A percentile compares a stretch with the other conserved stretches of the same genome.
These are phyloP conservation scores for Backusella morwellensis DNA, from an alignment of 192 early-diverging fungal species.

Conservation along the genomic window DNA sequence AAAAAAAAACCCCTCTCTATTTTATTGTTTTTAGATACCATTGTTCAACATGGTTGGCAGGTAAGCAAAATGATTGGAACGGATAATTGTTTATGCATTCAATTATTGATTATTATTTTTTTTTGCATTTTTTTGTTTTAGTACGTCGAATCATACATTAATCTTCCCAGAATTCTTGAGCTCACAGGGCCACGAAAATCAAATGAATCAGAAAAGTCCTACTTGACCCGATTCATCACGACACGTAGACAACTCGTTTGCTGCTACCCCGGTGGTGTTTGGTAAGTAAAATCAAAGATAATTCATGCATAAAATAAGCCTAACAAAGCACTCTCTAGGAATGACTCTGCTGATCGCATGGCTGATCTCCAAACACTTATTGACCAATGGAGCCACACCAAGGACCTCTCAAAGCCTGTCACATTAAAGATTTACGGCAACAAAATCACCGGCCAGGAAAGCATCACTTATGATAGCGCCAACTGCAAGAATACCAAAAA, in stretches of 20 bases:
- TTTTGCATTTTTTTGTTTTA: constrained; percentile 3
- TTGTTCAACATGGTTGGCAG: constrained; percentile 42
- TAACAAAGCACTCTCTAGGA: background rate
- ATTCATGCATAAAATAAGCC: background rate
- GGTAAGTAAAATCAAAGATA: constrained; percentile 1
- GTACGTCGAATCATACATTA: constrained; percentile 35
- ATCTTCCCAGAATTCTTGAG: constrained; percentile 27
- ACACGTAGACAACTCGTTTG: constrained; percentile 36
- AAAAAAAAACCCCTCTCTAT: background rate
- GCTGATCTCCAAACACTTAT: constrained; percentile 28
- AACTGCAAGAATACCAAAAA: constrained; percentile 8
- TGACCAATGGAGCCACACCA: constrained; percentile 20
- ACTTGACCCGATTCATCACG: constrained; percentile 27
- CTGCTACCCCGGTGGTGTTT: constrained; percentile 30
- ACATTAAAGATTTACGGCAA: constrained; percentile 17
- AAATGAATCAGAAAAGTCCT: constrained; percentile 25
- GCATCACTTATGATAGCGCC: constrained; percentile 16
- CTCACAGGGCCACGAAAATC: constrained; percentile 29
- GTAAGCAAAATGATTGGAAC: background rate
- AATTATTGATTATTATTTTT: background rate
- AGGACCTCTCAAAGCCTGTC: constrained; percentile 23
- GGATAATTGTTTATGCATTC: constrained; percentile 5
- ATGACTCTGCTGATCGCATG: constrained; percentile 33
- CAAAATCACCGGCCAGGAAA: constrained; percentile 33
- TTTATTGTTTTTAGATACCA: constrained; percentile 31